These are phyloP conservation scores for Zymoseptoria pseudotritici DNA, from an alignment of 2,329 filamentous ascomycete genomes.

Conservation along the genomic window DNA sequence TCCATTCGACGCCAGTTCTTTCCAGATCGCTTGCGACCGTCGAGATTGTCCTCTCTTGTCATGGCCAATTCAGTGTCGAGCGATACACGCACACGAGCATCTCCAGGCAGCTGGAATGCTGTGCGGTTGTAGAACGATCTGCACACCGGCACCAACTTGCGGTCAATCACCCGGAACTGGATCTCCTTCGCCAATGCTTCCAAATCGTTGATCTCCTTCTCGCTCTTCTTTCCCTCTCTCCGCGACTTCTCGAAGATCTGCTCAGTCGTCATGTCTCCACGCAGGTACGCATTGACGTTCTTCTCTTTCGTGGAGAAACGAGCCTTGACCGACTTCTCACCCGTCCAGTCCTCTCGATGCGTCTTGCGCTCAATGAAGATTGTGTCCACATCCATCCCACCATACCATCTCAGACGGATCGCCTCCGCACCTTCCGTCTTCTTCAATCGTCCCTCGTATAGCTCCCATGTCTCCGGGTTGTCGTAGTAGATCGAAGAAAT, in stretches of 20 bases:
- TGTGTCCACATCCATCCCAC: constrained; percentile 88
- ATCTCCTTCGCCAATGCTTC: constrained; percentile 86
- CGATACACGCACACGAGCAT: constrained; percentile 92
- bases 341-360: constrained; percentile 97
- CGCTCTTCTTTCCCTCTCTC: constrained; percentile 87
- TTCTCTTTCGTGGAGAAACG: constrained; percentile 95
- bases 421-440: constrained; percentile 98
- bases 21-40: constrained; percentile 66
- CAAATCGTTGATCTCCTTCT: constrained; percentile 84
- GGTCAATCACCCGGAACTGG: constrained; percentile 85
- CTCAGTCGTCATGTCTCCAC: constrained; percentile 73
- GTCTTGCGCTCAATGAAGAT: constrained; percentile 98
- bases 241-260: constrained; percentile 95
- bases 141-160: constrained; percentile 80
- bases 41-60: constrained; percentile 89
- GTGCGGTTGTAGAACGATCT: constrained; percentile 97
- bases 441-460: constrained; percentile 90
- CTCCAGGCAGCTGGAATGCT: constrained; percentile 92
- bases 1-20: constrained; percentile 96
- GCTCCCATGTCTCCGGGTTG: constrained; percentile 85
- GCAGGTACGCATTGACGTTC: constrained; percentile 85
- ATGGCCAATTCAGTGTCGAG: constrained; percentile 94
- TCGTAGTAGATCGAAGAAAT: constrained; percentile 99
- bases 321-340: constrained; percentile 97
- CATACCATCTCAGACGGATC: constrained; percentile 94